Conservation (phyloP, 768 basidiomycete species). For the Auriculariales sp. region DNA sequence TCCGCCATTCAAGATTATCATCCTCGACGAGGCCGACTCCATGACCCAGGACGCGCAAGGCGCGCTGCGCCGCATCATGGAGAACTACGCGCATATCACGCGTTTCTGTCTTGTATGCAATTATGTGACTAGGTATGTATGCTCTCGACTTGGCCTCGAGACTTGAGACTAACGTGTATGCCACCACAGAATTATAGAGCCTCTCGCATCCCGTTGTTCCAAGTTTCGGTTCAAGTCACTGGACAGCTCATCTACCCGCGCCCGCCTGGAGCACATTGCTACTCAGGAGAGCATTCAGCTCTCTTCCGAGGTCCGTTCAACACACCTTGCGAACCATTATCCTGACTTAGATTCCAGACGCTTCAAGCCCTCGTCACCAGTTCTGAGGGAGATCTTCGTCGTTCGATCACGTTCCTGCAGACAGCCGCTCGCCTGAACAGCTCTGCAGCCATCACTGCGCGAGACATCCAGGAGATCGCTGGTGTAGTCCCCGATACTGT, state of each 20-base stretch:
- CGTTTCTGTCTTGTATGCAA: conserved; percentile 98
- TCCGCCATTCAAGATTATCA: conserved; percentile 97
- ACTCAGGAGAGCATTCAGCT: conserved; percentile 53
- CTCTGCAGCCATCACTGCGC: conserved; percentile 56
- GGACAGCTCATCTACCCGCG: conserved; percentile 58
- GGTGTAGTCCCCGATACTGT: conserved; percentile 77
- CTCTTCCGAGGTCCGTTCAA: conserved; percentile 16
- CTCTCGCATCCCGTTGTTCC: conserved; percentile 94
- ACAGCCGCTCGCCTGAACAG: conserved; percentile 77
- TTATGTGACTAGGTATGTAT: conserved; percentile 83
- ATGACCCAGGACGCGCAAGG: conserved; percentile 99
- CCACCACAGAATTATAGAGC: conserved; percentile 79
- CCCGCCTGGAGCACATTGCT: conserved; percentile 71
- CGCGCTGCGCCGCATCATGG: conserved; percentile 96
- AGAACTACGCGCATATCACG: conserved; percentile 93
- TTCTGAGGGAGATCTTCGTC: conserved; percentile 85
- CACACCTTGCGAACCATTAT: neutral
- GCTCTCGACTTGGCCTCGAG: neutral
- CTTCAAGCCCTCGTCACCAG: conserved; percentile 58
- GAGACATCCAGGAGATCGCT: conserved; percentile 90
- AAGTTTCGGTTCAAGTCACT: conserved; percentile 97
- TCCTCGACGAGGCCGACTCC: conserved; percentile 96
- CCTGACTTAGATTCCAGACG: neutral
- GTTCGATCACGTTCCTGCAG: conserved; percentile 94
- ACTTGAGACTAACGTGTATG: neutral